phyloP scores from a whole-genome alignment of 495 filamentous ascomycete genomes.

The Neurospora cerealis region DNA sequence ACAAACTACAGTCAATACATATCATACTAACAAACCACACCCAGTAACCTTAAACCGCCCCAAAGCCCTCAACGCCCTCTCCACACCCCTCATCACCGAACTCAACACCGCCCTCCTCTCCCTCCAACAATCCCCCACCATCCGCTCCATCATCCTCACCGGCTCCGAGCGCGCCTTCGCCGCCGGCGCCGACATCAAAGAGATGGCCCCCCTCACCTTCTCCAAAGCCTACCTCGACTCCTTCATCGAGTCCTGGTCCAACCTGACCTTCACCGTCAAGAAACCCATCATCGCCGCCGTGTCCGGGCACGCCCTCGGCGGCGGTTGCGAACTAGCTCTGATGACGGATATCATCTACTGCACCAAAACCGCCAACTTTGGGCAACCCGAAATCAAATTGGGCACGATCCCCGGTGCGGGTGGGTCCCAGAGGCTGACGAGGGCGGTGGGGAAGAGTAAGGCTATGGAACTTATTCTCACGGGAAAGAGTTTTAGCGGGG shows the following conservation, averaged over 20 bases:
- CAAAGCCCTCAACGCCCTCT: conserved; percentile 89
- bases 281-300: conserved; percentile 92
- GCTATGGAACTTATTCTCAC: conserved; percentile 95
- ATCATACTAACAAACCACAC: not conserved
- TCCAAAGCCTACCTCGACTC: conserved; percentile 69
- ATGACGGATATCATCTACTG: conserved; percentile 96
- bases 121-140: conserved; percentile 58
- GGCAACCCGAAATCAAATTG: conserved; percentile 93
- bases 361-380: conserved; percentile 71
- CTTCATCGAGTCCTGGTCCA: conserved; percentile 91
- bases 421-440: conserved; percentile 79
- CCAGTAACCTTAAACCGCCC: conserved; percentile 91
- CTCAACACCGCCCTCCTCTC: conserved; percentile 71
- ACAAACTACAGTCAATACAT: too few species aligned
- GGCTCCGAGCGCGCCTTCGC: conserved; percentile 85
- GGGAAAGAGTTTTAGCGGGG: conserved; percentile 68
- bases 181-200: conserved; percentile 96
- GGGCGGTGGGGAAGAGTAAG: conserved; percentile 75
- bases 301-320: conserved; percentile 86
- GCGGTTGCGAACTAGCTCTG: conserved; percentile 94
- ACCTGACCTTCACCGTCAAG: conserved; percentile 67
- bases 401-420: conserved; percentile 89
- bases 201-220: conserved; percentile 90
- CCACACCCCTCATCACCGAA: conserved; percentile 75
- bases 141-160: conserved; percentile 75